Conservation (phyloP, 805 yeast genomes). For the Metschnikowia peoriensis region DNA sequence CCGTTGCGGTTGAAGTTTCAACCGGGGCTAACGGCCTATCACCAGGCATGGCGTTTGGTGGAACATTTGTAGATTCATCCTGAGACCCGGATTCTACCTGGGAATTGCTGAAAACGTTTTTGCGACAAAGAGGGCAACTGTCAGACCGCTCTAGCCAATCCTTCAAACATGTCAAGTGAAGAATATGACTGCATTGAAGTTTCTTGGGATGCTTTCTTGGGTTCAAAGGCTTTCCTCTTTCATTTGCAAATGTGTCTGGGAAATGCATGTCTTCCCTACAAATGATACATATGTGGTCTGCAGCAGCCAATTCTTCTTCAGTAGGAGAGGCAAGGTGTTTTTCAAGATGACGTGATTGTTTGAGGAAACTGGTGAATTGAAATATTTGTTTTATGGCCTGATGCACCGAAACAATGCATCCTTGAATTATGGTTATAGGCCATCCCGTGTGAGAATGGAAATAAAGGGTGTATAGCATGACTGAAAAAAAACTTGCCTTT, state of each 20-base stretch:
- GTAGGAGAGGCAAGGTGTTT: slow-evolving; percentile 62
- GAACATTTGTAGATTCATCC: background rate
- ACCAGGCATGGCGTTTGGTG: slow-evolving; percentile 4
- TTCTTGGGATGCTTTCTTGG: slow-evolving; percentile 63
- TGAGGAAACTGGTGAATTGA: slow-evolving; percentile 48
- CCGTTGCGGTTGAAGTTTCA: slow-evolving; percentile 1
- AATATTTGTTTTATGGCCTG: slow-evolving; percentile 31
- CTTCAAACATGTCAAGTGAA: slow-evolving; percentile 86
- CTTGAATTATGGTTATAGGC: slow-evolving; percentile 44
- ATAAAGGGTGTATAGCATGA: slow-evolving; percentile 34
- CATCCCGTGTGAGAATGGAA: slow-evolving; percentile 30
- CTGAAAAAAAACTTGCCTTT: slow-evolving; percentile 28
- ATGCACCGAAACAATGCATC: slow-evolving; percentile 41
- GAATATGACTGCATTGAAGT: slow-evolving; percentile 79
- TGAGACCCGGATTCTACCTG: background rate
- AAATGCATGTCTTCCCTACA: slow-evolving; percentile 87
- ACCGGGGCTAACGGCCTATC: background rate
- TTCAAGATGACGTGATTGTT: slow-evolving; percentile 63
- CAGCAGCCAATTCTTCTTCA: slow-evolving; percentile 50
- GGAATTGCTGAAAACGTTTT: slow-evolving; percentile 48
- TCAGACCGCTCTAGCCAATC: slow-evolving; percentile 92
- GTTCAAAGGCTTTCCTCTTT: slow-evolving; percentile 22
- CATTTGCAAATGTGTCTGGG: slow-evolving; percentile 32
- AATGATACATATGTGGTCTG: slow-evolving; percentile 73
- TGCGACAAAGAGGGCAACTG: slow-evolving; percentile 89